These are phyloP conservation scores for Rhizoctonia solani DNA, from an alignment of 1,284 basidiomycete species.

Conservation along the genomic window DNA sequence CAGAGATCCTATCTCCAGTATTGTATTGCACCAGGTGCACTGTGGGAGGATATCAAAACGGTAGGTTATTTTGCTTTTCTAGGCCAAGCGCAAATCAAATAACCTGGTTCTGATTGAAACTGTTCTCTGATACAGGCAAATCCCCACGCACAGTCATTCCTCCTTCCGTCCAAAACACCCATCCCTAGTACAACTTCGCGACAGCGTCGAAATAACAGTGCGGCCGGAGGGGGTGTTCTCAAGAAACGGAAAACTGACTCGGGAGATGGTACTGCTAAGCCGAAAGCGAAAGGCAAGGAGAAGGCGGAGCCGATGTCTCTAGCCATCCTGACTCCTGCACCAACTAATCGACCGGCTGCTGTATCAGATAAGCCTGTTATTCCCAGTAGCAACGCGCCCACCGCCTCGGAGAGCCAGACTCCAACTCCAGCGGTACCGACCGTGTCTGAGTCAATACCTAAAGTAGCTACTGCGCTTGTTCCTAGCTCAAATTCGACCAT, in stretches of 20 bases:
- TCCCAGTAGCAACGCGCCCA: too few species aligned
- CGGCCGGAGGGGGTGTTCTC: not conserved
- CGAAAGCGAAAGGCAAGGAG: conserved; percentile 21
- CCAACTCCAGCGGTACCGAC: too few species aligned
- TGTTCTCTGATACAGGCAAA: not conserved
- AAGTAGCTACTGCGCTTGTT: too few species aligned
- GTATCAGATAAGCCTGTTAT: too few species aligned
- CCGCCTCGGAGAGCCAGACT: too few species aligned
- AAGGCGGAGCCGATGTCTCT: not conserved
- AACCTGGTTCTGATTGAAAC: not conserved
- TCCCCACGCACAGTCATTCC: conserved; percentile 20
- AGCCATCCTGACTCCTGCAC: not conserved
- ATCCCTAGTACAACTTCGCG: not conserved
- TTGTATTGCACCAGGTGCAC: conserved; percentile 16
- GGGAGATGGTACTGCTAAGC: not conserved
- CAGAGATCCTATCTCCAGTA: conserved; percentile 23
- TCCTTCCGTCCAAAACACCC: conserved; percentile 4
- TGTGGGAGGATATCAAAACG: conserved; percentile 27
- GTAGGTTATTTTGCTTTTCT: not conserved
- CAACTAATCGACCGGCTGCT: too few species aligned
- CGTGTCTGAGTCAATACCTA: too few species aligned
- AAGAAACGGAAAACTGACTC: conserved; percentile 18
- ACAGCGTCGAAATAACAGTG: conserved; percentile 9
- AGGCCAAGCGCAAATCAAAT: not conserved
- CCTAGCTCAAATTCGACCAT: too few species aligned